Base-by-base conservation (phyloP, 2,329 filamentous ascomycete genomes). In the Pseudogymnoascus sp. region DNA sequence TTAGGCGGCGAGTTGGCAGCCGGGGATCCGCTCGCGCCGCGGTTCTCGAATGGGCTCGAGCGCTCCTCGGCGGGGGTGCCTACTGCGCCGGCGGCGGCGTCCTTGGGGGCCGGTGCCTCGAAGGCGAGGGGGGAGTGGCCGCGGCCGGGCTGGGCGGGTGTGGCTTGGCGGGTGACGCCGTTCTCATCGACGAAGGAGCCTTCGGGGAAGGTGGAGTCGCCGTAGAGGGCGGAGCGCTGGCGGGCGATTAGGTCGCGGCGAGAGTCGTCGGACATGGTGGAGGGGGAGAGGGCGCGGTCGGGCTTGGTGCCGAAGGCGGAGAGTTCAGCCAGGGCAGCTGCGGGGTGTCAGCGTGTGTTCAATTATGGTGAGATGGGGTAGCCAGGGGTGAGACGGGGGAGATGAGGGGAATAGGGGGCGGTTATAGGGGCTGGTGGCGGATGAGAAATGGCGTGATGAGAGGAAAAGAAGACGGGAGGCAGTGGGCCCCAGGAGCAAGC, bases 171-270 rank as follows among this genome's bases (percentile, higher is more conserved):
- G 37, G 85, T 78, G 19, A 80, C 79, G 67, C 84, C 83, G 31
- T 83, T 83, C 73, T 93, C 90, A 67, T 92, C 89, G 61, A 86
- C 81, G 72, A 89, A 88, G 68, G 80, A 82, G 67, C 80, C 81
- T 69, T 88, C 87, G 73, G 88, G 86, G 75, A 91, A 89, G 62
- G 83, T 78, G 39, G 83, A 80, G 74, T 90, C 91, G 75, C 92
- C 92, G 77, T 98, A 99, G 69, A 99, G 80, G 69, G 93, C 93
- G 77, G 89, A 93, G 78, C 96, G 92, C 79, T 98, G 95, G 74
- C 93, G 93, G 71, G 93, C 90, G 77, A 98, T 96, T 76, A 98
- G 83, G 72, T 98, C 93, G 72, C 93, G 92, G 72, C 93, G 93
- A 74, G 96, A 93, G 72, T 97, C 93, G 80, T 98, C 95, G 75